Base-by-base conservation (phyloP, 345 rosid species). In the Brassica nigra region DNA sequence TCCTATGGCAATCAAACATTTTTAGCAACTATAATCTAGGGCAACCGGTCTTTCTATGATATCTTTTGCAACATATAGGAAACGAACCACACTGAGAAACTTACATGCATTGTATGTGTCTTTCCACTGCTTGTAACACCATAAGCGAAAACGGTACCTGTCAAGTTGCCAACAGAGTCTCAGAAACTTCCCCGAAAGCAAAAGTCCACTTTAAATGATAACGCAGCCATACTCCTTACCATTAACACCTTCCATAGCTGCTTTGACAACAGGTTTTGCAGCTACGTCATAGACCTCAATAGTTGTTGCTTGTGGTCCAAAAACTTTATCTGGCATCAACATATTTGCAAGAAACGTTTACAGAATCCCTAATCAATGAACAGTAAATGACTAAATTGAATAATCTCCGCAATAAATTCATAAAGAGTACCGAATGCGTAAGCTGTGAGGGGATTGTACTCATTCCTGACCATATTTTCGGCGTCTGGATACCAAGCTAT, bases 51-150 rank as follows among this genome's bases (percentile, higher is more conserved):
- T 47, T 61, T 16, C 36, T 27, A 33, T 49, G 44, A 12, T 29
- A 64, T 37, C 28, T 65, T 55, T 37, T 1, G 8, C 27, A 62
- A 29, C 36, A 65, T 36, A 58, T 27, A 55, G 66, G 42, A 54
- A 42, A 39, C 67, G 44, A 76, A 12, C 68, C 74, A 76, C 49
- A 30, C 20, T 11, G 54, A 14, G 1, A 14, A 34, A 86, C 63
- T 86, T 93, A 92, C 99, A 83, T 96, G 99, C 98, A 93, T 96
- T 47, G 99, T 96, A 76, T 92, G 97, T 0, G 99, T 96, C 89
- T 96, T 93, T 70, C 99, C 99, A 86, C 99, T 96, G 65, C 99
- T 96, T 23, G 99, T 96, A 78, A 96, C 99, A 81, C 99, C 99
- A 76, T 96, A 96, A 15, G 99, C 99, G 69, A 96, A 96, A 72